Percentiles rank a stretch among this genome's conserved stretches.
phyloP scores from a whole-genome alignment of 257 asterid genomes.

The Gentiana macrophylla region DNA sequence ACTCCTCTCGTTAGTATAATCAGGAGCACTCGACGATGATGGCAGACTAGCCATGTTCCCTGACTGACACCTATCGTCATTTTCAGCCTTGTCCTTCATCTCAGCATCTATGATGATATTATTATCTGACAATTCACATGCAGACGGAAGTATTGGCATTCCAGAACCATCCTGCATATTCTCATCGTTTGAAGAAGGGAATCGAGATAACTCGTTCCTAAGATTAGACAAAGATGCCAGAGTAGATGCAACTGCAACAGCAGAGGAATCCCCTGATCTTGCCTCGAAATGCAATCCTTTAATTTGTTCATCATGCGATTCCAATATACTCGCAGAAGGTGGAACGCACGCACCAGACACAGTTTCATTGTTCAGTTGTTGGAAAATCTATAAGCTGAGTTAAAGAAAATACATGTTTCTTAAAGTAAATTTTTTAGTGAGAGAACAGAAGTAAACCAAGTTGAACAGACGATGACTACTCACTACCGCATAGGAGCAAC shows the following conservation, averaged over 20 bases:
- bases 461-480: too few relatives aligned
- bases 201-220: constrained; percentile 42
- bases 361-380: constrained; percentile 32
- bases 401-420: constrained; percentile 22
- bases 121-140: constrained; percentile 49
- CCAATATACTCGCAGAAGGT: constrained; percentile 56
- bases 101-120: constrained; percentile 33
- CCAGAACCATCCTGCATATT: constrained; percentile 40
- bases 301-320: constrained; percentile 57
- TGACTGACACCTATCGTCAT: constrained; percentile 23
- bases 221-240: constrained; percentile 59
- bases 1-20: neutral
- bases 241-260: constrained; percentile 75
- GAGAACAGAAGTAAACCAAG: too few relatives aligned
- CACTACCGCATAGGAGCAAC: too few relatives aligned
- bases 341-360: constrained; percentile 30
- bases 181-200: constrained; percentile 50
- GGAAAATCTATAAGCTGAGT: constrained; percentile 55
- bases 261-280: constrained; percentile 65
- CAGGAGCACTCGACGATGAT: constrained; percentile 26
- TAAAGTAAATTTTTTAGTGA: neutral
- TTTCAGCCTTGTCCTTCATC: constrained; percentile 51
- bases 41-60: constrained; percentile 31
- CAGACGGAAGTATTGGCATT: constrained; percentile 48
- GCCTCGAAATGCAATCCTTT: constrained; percentile 59